Conservation (phyloP, 352 stramenopile species). For the Pythium aquatile region DNA sequence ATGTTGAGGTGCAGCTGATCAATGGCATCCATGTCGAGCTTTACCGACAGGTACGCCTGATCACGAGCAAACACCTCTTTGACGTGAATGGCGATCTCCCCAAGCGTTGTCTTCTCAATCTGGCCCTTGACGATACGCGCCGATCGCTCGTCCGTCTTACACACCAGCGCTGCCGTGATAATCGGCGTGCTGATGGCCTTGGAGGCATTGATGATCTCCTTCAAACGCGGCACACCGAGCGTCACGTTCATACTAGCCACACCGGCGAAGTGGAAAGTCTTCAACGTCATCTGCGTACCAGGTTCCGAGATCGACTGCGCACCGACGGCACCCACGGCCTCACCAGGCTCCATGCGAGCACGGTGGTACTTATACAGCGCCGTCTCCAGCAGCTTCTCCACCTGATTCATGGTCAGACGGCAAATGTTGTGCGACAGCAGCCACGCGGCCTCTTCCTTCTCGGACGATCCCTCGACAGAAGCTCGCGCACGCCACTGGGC, state of each 20-base stretch:
- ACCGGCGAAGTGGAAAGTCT: slow-evolving; percentile 99
- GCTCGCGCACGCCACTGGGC: slow-evolving; percentile 57
- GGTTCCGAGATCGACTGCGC: slow-evolving; percentile 97
- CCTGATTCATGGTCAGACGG: slow-evolving; percentile 81
- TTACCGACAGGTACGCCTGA: slow-evolving; percentile 95
- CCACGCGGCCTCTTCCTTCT: slow-evolving; percentile 77
- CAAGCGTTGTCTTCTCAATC: slow-evolving; percentile 99
- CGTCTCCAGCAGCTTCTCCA: slow-evolving; percentile 74
- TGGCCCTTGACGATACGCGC: slow-evolving; percentile 98
- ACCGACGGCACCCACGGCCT: slow-evolving; percentile 96
- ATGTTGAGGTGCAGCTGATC: slow-evolving; percentile 97
- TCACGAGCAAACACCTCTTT: slow-evolving; percentile 97
- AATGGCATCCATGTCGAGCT: slow-evolving; percentile 97
- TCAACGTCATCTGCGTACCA: slow-evolving; percentile 95
- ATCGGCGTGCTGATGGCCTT: slow-evolving; percentile 99
- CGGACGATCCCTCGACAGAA: slow-evolving; percentile 41
- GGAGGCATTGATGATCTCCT: slow-evolving; percentile 96
- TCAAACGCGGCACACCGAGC: slow-evolving; percentile 98
- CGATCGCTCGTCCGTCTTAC: slow-evolving; percentile 95
- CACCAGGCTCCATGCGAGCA: slow-evolving; percentile 92
- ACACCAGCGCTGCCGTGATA: slow-evolving; percentile 97
- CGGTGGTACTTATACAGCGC: slow-evolving; percentile 87
- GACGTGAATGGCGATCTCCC: slow-evolving; percentile 95
- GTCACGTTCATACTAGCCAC: slow-evolving; percentile 99
- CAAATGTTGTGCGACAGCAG: slow-evolving; percentile 90